phyloP scores from a whole-genome alignment of 2,329 filamentous ascomycete species.

The Seiridium unicorne region DNA sequence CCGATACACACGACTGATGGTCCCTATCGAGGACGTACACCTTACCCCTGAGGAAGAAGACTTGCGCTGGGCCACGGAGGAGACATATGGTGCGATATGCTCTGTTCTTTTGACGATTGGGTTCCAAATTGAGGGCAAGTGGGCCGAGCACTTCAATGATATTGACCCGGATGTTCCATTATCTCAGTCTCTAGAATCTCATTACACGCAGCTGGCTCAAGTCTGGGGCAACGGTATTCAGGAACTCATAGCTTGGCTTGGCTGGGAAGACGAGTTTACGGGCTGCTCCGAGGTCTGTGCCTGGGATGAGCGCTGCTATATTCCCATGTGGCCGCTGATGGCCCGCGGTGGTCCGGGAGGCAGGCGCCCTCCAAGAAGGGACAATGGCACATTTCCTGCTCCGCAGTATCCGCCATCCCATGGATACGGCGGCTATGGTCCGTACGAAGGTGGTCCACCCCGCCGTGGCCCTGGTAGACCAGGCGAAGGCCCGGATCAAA shows the following conservation, averaged over 20 bases:
- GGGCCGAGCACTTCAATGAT: slow-evolving; percentile 20
- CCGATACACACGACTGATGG: slow-evolving; percentile 36
- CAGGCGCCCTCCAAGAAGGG: slow-evolving; percentile 10
- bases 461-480: not conserved
- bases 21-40: slow-evolving; percentile 19
- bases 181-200: not conserved
- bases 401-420: slow-evolving; percentile 4
- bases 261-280: slow-evolving; percentile 46
- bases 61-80: slow-evolving; percentile 37
- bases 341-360: slow-evolving; percentile 8
- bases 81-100: slow-evolving; percentile 39
- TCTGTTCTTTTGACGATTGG: slow-evolving; percentile 37
- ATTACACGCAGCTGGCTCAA: slow-evolving; percentile 5
- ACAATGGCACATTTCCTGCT: slow-evolving; percentile 12
- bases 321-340: slow-evolving; percentile 49
- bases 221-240: slow-evolving; percentile 33
- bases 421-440: not conserved
- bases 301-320: slow-evolving; percentile 43
- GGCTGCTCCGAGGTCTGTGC: slow-evolving; percentile 38
- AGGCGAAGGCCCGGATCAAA: slow-evolving; percentile 6
- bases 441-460: slow-evolving; percentile 2
- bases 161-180: slow-evolving; percentile 19
- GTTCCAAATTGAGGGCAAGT: slow-evolving; percentile 38
- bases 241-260: slow-evolving; percentile 47
- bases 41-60: slow-evolving; percentile 33